Evolutionary conservation across 768 basidiomycete genomes (phyloP).

Genomic region (Antrodiella citrinella): DNA sequence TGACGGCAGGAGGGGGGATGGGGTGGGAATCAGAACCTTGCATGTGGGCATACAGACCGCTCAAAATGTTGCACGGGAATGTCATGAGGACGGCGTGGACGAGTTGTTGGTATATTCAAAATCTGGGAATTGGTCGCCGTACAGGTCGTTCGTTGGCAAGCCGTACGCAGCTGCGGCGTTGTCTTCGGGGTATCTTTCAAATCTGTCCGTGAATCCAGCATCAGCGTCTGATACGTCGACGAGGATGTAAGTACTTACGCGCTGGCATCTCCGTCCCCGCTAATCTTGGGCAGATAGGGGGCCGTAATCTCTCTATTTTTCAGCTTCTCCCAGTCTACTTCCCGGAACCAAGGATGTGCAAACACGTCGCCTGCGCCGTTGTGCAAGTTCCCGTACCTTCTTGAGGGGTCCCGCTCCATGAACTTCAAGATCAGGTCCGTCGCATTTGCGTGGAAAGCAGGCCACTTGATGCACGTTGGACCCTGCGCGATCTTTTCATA

Average conservation of each 20-base stretch:
- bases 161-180: slow-evolving; percentile 57
- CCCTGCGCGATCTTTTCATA: slow-evolving; percentile 89
- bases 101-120: slow-evolving; percentile 55
- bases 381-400: slow-evolving; percentile 83
- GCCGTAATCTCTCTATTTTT: slow-evolving; percentile 83
- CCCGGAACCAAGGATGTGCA: slow-evolving; percentile 87
- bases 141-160: slow-evolving; percentile 43
- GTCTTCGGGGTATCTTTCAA: slow-evolving; percentile 75
- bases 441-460: slow-evolving; percentile 67
- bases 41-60: too few species aligned
- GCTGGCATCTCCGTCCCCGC: slow-evolving; percentile 91
- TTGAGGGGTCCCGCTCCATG: slow-evolving; percentile 82
- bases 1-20: too few species aligned
- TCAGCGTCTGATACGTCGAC: slow-evolving; percentile 4
- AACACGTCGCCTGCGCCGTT: slow-evolving; percentile 91
- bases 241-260: slow-evolving; percentile 45
- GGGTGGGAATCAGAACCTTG: too few species aligned
- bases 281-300: slow-evolving; percentile 89
- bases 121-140: slow-evolving; percentile 66
- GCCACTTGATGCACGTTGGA: slow-evolving; percentile 71
- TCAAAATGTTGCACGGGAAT: too few species aligned
- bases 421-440: slow-evolving; percentile 86
- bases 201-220: slow-evolving; percentile 33
- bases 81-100: not conserved
- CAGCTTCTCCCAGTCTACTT: slow-evolving; percentile 87